Evolutionary conservation across 164 flowering plant genomes (phyloP), one percentile per base, ranked within the genome.

Genomic region (Nymphaea colorata): DNA sequence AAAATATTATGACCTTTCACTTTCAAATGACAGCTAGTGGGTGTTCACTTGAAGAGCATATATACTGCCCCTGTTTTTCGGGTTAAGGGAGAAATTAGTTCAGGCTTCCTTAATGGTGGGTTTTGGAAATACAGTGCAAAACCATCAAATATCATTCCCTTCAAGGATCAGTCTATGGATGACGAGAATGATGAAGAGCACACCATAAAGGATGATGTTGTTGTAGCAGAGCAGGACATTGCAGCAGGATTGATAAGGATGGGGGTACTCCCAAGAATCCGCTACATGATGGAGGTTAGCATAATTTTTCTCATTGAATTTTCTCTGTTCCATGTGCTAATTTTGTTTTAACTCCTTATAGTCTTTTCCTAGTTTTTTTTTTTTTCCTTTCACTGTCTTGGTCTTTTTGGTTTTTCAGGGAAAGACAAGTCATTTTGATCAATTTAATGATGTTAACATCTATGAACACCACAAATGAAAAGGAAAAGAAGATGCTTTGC

Each of bases 61-160:
- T 86, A 65, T 76, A 92, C 92, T 68, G 96, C 96, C 64, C 97
- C 98, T 68, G 80, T 95, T 62, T 95, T 95, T 73, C 86, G 97
- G 74, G 85, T 87, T 74, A 86, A 76, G 79, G 91, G 94, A 47
- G 88, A 82, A 68, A 73, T 95, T 70, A 84, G 81, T 69, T 74
- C 41, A 75, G 97, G 96, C 69, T 95, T 86, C 68, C 89, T 95
- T 71, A 83, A 74, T 69, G 98, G 99, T 71, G 98, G 99, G 53
- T 90, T 79, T 69, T 95, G 99, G 99, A 95, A 95, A 76, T 92
- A 92, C 79, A 92, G 72, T 78, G 78, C 94, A 67, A 95, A 92
- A 71, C 86, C 87, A 69, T 88, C 96, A 66, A 86, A 86, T 72
- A 80, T 92, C 71, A 74, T 85, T 68, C 82, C 76, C 67, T 72